Conservation (phyloP, 768 basidiomycete genomes). For the Pisolithus sp. region DNA sequence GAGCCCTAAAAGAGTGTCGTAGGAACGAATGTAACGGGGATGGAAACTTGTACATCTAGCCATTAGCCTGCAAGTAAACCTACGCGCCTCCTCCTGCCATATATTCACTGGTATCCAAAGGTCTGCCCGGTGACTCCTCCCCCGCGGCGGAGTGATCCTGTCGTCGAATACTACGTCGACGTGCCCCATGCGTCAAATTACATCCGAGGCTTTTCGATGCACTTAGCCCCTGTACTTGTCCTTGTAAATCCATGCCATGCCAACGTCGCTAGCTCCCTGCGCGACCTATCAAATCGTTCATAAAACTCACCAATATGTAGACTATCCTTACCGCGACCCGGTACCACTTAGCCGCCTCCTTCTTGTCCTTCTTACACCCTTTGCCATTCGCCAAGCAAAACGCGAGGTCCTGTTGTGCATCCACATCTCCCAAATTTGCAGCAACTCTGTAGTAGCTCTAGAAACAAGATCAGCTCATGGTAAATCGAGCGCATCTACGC, state of each 20-base stretch:
- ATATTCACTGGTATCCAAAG: conserved; percentile 21
- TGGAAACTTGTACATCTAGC: conserved; percentile 23
- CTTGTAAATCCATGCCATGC: conserved; percentile 89
- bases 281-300: conserved; percentile 34
- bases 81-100: conserved; percentile 9
- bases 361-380: conserved; percentile 84
- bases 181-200: background rate
- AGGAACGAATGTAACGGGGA: conserved; percentile 19
- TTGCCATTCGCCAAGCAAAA: conserved; percentile 84
- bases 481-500: background rate
- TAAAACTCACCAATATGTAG: background rate
- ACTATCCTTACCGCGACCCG: conserved; percentile 60
- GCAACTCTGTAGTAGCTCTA: conserved; percentile 83
- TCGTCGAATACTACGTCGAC: background rate
- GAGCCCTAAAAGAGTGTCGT: conserved; percentile 26
- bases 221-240: conserved; percentile 51
- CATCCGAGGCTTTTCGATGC: background rate
- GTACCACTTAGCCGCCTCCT: conserved; percentile 86
- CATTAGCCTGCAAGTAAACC: conserved; percentile 17
- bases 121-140: background rate
- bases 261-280: conserved; percentile 77
- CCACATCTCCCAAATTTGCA: conserved; percentile 76
- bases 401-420: conserved; percentile 81
- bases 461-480: background rate
- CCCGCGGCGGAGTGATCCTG: background rate